Evolutionary conservation across 1,284 basidiomycete species (phyloP).

Genomic region (Irpex sp.): DNA sequence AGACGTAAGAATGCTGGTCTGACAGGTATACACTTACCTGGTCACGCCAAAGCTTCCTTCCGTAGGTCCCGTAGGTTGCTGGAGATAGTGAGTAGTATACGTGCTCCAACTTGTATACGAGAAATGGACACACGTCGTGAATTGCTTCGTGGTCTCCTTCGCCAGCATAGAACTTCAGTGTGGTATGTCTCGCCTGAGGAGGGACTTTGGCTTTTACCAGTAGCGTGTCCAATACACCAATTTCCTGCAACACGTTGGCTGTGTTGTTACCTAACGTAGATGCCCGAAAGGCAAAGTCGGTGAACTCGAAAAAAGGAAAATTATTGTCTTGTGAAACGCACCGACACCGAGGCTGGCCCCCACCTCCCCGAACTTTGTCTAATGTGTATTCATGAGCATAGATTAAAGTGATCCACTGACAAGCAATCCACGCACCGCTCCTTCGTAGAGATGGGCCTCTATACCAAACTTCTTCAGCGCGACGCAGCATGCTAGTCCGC

Average conservation of each 20-base stretch:
- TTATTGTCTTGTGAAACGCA: constrained; percentile 12
- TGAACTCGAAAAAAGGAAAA: too few relatives aligned
- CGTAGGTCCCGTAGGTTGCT: constrained; percentile 34
- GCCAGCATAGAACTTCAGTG: constrained; percentile 40
- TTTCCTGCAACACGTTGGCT: constrained; percentile 36
- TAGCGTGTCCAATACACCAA: constrained; percentile 41
- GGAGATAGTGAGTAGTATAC: neutral
- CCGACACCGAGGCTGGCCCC: constrained; percentile 51
- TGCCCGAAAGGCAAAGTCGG: too few relatives aligned
- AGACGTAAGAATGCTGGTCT: neutral
- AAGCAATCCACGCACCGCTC: constrained; percentile 11
- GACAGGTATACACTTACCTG: constrained; percentile 17
- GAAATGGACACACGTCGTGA: constrained; percentile 35
- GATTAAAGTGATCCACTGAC: too few relatives aligned
- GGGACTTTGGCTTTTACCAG: constrained; percentile 32
- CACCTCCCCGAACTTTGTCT: constrained; percentile 43
- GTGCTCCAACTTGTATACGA: neutral
- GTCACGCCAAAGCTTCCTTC: constrained; percentile 27
- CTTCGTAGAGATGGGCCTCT: constrained; percentile 18
- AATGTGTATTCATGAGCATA: neutral
- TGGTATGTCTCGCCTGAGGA: constrained; percentile 23
- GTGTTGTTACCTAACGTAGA: constrained; percentile 41
- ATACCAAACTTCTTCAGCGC: constrained; percentile 14
- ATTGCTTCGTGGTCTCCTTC: constrained; percentile 37
- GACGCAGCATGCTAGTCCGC: constrained; percentile 15